These are phyloP conservation scores for Arthroderma sp. DNA, from an alignment of 2,329 filamentous ascomycete genomes.

Conservation along the genomic window DNA sequence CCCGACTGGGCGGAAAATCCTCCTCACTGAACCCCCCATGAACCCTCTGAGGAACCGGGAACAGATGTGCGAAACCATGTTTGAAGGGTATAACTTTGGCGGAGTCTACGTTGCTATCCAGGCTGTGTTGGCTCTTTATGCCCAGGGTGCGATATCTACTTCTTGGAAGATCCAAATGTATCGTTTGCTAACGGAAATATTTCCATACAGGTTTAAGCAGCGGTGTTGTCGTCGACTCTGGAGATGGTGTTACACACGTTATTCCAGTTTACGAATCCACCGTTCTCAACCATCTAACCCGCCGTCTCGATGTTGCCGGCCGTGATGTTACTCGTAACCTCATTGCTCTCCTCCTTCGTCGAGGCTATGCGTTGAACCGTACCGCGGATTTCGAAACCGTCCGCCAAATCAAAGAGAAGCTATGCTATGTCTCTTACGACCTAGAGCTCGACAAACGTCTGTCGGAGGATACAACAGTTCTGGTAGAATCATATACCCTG, in stretches of 20 bases:
- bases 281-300: constrained; percentile 91
- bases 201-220: constrained; percentile 57
- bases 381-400: constrained; percentile 99
- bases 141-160: constrained; percentile 54
- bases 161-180: not conserved
- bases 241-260: constrained; percentile 96
- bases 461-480: constrained; percentile 90
- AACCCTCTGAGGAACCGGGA: constrained; percentile 94
- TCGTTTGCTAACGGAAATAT: not conserved
- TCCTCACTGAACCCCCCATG: constrained; percentile 94
- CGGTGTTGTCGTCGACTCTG: constrained; percentile 96
- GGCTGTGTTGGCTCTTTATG: constrained; percentile 88
- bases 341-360: constrained; percentile 82
- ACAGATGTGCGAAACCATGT: constrained; percentile 99
- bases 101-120: constrained; percentile 98
- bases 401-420: constrained; percentile 98
- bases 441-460: constrained; percentile 90
- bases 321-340: constrained; percentile 97
- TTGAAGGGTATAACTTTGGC: constrained; percentile 90
- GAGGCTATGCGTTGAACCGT: constrained; percentile 92
- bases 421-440: constrained; percentile 98
- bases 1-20: constrained; percentile 83
- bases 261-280: constrained; percentile 97
- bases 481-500: constrained; percentile 95
- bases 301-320: constrained; percentile 85